A percentile compares a stretch with the other conserved stretches of the same genome.
These are phyloP conservation scores for Cichorium intybus DNA, from an alignment of 140 eudicot genomes.

Conservation along the genomic window DNA sequence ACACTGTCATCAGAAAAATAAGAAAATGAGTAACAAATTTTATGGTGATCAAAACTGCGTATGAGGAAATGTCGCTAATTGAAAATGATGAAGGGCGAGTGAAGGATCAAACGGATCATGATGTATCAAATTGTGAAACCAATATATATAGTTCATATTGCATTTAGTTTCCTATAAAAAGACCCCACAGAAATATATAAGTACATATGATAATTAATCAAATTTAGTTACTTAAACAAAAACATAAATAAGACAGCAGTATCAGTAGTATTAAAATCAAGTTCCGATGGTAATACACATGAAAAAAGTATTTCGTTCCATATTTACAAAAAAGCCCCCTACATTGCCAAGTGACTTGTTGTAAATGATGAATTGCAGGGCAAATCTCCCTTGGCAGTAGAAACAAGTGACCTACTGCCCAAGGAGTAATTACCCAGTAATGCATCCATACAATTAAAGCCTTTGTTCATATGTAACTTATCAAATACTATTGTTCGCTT, in stretches of 20 bases:
- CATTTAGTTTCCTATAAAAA: too few species aligned
- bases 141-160: too few species aligned
- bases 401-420: constrained; percentile 20
- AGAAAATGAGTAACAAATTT: not conserved
- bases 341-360: not conserved
- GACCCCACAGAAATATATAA: too few species aligned
- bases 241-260: too few species aligned
- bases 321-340: not conserved
- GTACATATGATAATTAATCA: too few species aligned
- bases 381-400: constrained; percentile 42
- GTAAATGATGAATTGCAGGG: constrained; percentile 29
- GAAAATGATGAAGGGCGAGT: not conserved
- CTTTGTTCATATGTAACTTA: not conserved
- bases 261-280: too few species aligned
- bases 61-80: not conserved
- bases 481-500: not conserved
- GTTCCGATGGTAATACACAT: too few species aligned
- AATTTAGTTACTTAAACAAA: too few species aligned
- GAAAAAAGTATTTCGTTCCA: too few species aligned
- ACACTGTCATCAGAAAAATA: too few species aligned
- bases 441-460: constrained; percentile 19
- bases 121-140: not conserved
- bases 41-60: not conserved
- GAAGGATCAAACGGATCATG: not conserved
- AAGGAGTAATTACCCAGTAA: constrained; percentile 34